A percentile compares a stretch with the other conserved stretches of the same genome.
phyloP scores from a whole-genome alignment of 805 yeast genomes.

The Cyberlindnera maritima region DNA sequence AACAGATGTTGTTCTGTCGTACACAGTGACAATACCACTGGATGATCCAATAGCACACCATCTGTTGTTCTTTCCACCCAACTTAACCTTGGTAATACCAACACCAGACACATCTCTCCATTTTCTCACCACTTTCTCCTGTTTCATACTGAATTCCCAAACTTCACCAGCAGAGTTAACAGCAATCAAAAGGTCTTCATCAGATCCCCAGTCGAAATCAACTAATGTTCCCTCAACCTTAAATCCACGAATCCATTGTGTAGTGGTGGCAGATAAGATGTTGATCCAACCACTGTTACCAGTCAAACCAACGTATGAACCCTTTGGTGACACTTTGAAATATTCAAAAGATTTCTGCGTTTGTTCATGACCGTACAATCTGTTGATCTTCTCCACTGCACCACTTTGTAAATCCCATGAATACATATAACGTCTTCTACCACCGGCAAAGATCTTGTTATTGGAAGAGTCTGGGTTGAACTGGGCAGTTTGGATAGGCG shows the following conservation, averaged over 20 bases:
- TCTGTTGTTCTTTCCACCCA: constrained; percentile 68
- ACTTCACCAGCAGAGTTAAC: constrained; percentile 81
- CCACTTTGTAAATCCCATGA: constrained; percentile 84
- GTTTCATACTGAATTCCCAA: constrained; percentile 73
- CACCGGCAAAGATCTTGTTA: constrained; percentile 72
- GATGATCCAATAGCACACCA: constrained; percentile 89
- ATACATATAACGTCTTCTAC: constrained; percentile 88
- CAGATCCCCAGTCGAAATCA: constrained; percentile 69
- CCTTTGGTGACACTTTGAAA: constrained; percentile 73
- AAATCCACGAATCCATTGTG: constrained; percentile 85
- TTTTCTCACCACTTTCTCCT: constrained; percentile 50
- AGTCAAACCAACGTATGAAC: constrained; percentile 66
- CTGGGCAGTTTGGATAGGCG: constrained; percentile 76
- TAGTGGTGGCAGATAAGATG: constrained; percentile 67
- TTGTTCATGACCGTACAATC: constrained; percentile 88
- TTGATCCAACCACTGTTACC: constrained; percentile 94
- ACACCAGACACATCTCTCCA: constrained; percentile 89
- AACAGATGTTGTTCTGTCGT: constrained; percentile 50
- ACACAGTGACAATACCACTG: constrained; percentile 86
- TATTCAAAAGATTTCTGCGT: constrained; percentile 85
- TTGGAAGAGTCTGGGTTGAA: constrained; percentile 52
- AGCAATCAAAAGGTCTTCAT: constrained; percentile 47
- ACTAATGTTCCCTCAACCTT: constrained; percentile 84
- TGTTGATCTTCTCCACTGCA: constrained; percentile 74
- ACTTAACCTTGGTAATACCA: constrained; percentile 72